phyloP scores from a whole-genome alignment of 2,329 filamentous ascomycete genomes.

The Teratosphaeria viscida region DNA sequence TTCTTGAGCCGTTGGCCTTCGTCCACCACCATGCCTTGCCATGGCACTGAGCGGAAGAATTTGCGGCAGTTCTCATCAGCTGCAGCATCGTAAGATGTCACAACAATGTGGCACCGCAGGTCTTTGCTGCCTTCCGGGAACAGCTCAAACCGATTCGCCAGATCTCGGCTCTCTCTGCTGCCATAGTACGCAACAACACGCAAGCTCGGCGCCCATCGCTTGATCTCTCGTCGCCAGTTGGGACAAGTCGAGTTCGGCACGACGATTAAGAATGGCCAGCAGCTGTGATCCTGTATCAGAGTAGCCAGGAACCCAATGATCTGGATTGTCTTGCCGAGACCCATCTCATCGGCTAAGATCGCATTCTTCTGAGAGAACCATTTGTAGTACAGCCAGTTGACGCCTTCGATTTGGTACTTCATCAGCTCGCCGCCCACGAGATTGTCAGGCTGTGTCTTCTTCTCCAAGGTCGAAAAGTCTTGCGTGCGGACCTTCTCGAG shows the following conservation, averaged over 20 bases:
- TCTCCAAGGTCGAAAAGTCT: slow-evolving; percentile 57
- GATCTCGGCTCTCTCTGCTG: slow-evolving; percentile 58
- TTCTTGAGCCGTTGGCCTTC: slow-evolving; percentile 95
- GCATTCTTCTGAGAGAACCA: slow-evolving; percentile 75
- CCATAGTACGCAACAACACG: slow-evolving; percentile 92
- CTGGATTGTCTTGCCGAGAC: slow-evolving; percentile 92
- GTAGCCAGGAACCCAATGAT: slow-evolving; percentile 73
- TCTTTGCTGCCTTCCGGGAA: slow-evolving; percentile 57
- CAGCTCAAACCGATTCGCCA: slow-evolving; percentile 74
- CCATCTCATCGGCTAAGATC: slow-evolving; percentile 96
- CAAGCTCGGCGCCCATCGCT: slow-evolving; percentile 78
- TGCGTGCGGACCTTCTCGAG: slow-evolving; percentile 57
- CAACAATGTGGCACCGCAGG: slow-evolving; percentile 79
- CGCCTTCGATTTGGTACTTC: slow-evolving; percentile 83
- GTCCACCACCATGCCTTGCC: slow-evolving; percentile 84
- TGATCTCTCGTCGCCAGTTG: slow-evolving; percentile 97
- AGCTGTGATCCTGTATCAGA: slow-evolving; percentile 50
- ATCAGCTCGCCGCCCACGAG: slow-evolving; percentile 74
- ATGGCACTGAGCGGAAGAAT: slow-evolving; percentile 62
- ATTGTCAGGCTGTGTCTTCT: slow-evolving; percentile 60
- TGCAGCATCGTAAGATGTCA: slow-evolving; percentile 90
- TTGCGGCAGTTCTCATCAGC: slow-evolving; percentile 60
- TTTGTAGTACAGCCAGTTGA: slow-evolving; percentile 92
- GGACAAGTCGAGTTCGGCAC: slow-evolving; percentile 91
- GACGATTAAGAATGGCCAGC: slow-evolving; percentile 86